A percentile compares a stretch with the other conserved stretches of the same genome.
phyloP scores from a whole-genome alignment of 2,329 filamentous ascomycete genomes.

The Amylocarpus encephaloides region DNA sequence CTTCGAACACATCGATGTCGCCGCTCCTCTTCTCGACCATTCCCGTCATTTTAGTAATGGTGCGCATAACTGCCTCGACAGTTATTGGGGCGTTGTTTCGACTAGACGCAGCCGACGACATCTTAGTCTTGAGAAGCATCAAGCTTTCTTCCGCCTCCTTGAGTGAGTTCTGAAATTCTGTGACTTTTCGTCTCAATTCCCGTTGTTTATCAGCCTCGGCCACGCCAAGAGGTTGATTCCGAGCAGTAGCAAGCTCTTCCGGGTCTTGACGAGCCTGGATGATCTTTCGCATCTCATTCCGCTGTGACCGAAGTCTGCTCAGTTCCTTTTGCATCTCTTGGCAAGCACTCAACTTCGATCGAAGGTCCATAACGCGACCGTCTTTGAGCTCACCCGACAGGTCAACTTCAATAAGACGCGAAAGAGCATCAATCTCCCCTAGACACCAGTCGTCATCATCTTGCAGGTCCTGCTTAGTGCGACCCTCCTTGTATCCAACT shows the following conservation, averaged over 20 bases:
- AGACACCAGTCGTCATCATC: conserved; percentile 65
- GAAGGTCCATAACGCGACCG: conserved; percentile 61
- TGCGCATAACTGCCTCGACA: conserved; percentile 85
- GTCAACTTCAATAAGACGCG: conserved; percentile 54
- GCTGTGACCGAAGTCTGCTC: conserved; percentile 64
- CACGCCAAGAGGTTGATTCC: conserved; percentile 69
- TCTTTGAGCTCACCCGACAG: conserved; percentile 60
- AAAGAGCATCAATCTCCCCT: conserved; percentile 66
- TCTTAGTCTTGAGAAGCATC: conserved; percentile 67
- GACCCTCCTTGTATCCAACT: conserved; percentile 46
- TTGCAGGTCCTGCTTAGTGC: conserved; percentile 63
- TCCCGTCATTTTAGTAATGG: conserved; percentile 84
- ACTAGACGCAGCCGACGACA: conserved; percentile 43
- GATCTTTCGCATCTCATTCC: conserved; percentile 72
- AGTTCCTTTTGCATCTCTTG: conserved; percentile 64
- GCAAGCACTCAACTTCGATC: conserved; percentile 62
- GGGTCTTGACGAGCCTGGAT: conserved; percentile 65
- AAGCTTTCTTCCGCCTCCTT: conserved; percentile 74
- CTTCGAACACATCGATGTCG: conserved; percentile 85
- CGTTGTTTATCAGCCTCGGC: conserved; percentile 81
- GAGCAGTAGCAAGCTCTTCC: conserved; percentile 55
- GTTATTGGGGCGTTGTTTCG: conserved; percentile 56
- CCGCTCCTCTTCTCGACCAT: conserved; percentile 89
- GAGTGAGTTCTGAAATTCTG: conserved; percentile 66
- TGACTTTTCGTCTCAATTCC: conserved; percentile 71